A percentile compares a stretch with the other conserved stretches of the same genome.
These are phyloP conservation scores for Candida sonorensis DNA, from an alignment of 805 yeast species.

Conservation along the genomic window DNA sequence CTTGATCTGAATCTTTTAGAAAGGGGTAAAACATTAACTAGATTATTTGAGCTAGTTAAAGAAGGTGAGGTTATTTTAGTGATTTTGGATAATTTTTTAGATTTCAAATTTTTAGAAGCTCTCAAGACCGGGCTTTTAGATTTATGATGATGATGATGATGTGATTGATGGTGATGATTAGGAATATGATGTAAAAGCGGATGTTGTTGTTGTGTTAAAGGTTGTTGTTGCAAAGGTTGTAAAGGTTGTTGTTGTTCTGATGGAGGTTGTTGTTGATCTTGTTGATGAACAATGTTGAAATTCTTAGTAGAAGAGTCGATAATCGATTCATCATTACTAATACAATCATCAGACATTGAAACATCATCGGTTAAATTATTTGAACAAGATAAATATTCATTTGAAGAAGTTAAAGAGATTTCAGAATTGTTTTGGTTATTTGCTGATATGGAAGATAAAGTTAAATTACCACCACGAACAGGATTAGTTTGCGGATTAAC, in stretches of 20 bases:
- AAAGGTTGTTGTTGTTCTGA: not conserved
- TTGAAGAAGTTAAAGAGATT: no score
- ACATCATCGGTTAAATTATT: not conserved
- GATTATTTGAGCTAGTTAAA: slow-evolving; percentile 8
- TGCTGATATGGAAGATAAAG: slow-evolving; percentile 10
- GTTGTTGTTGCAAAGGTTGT: not conserved
- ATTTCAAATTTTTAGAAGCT: not conserved
- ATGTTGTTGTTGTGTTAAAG: slow-evolving; percentile 5
- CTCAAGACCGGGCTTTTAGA: slow-evolving; percentile 1
- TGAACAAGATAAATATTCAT: slow-evolving; percentile 1
- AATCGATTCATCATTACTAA: no score
- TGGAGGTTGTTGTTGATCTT: slow-evolving; percentile 1
- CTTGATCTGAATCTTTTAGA: slow-evolving; percentile 26
- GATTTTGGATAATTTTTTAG: not conserved
- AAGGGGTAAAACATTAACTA: slow-evolving; percentile 11
- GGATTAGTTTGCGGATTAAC: slow-evolving; percentile 12
- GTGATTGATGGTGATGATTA: slow-evolving; percentile 1
- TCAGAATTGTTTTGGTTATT: no score
- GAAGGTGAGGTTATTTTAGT: slow-evolving; percentile 11
- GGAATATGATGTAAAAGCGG: slow-evolving; percentile 6
- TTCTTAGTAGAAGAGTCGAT: no score
- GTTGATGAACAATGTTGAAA: not conserved
- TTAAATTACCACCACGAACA: slow-evolving; percentile 8
- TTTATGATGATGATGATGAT: not conserved
- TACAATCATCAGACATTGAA: no score